Evolutionary conservation across 2,329 filamentous ascomycete genomes (phyloP), one percentile per base, ranked within the genome.

Genomic region (Fusarium brachygibbosum): DNA sequence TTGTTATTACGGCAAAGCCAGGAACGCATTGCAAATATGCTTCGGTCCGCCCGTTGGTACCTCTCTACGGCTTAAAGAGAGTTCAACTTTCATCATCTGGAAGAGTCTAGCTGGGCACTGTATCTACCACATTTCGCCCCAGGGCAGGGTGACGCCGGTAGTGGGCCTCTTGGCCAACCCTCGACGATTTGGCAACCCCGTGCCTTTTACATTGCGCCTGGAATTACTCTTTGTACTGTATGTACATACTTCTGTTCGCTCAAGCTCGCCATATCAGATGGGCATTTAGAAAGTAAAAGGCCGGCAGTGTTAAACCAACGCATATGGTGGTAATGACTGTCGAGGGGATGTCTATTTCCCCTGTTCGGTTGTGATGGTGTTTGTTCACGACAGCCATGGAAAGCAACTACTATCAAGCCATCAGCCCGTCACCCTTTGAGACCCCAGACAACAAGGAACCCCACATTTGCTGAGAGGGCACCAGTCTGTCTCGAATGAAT

Each of bases 161-260:
- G 68, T 71, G 68, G 68, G 51, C 59, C 68, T 53, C 25, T 35
- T 38, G 55, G 63, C 69, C 68, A 73, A 70, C 64, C 67, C 52
- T 72, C 55, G 49, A 71, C 55, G 58, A 55, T 73, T 58, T 62
- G 56, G 57, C 53, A 68, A 64, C 69, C 68, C 69, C 65, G 68
- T 74, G 71, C 63, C 53, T 73, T 54, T 57, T 23, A 34, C 44
- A 48, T 53, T 44, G 48, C 40, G 37, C 58, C 42, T 57, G 52
- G 55, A 60, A 55, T 38, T 63, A 35, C 49, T 69, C 25, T 63
- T 25, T 40, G n/a, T 32, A 31, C 14, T 29, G 17, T 29, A 17
- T n/a, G 25, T 34, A 23, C 50, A 21, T 21, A 21, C 13, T 23
- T 23, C 16, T 10, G 38, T 49, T 45, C 21, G 53, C 34, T 66